Conservation (phyloP, 345 rosid genomes). For the Limnanthes douglasii region DNA sequence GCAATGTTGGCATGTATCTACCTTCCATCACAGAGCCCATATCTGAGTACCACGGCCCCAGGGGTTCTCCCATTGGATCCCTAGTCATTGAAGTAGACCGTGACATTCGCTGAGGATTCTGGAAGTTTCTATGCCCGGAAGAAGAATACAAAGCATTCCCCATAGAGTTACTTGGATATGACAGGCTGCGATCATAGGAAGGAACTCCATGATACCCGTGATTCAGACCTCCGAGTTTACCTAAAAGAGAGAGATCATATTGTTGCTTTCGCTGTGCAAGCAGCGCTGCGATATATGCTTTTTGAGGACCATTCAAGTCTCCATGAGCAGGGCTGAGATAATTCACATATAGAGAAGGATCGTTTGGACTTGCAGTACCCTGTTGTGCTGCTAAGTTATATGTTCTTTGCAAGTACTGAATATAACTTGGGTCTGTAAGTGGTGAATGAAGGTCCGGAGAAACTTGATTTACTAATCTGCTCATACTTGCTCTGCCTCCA, state of each 20-base stretch:
- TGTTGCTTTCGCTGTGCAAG: constrained; percentile 64
- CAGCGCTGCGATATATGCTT: constrained; percentile 48
- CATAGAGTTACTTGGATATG: constrained; percentile 28
- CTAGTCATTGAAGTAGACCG: constrained; percentile 43
- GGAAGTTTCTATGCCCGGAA: constrained; percentile 38
- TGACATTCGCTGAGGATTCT: constrained; percentile 31
- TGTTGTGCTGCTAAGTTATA: constrained; percentile 19
- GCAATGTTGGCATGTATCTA: constrained; percentile 32
- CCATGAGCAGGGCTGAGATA: constrained; percentile 23
- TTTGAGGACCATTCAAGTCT: constrained; percentile 29
- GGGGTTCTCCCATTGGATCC: constrained; percentile 32
- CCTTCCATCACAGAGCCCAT: constrained; percentile 32
- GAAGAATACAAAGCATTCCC: constrained; percentile 37
- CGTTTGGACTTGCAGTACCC: constrained; percentile 18
- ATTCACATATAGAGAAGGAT: constrained; percentile 27
- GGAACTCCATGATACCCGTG: constrained; percentile 33
- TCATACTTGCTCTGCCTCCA: constrained; percentile 23
- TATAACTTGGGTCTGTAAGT: constrained; percentile 27
- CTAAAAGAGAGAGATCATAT: constrained; percentile 22
- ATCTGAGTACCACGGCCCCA: constrained; percentile 44
- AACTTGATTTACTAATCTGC: constrained; percentile 27
- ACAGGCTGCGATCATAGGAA: constrained; percentile 32
- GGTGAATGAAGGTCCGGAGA: constrained; percentile 35
- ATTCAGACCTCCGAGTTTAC: constrained; percentile 32
- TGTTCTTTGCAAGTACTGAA: constrained; percentile 34